Conservation (phyloP, 2,329 filamentous ascomycete species). For the Colletotrichum plurivorum region DNA sequence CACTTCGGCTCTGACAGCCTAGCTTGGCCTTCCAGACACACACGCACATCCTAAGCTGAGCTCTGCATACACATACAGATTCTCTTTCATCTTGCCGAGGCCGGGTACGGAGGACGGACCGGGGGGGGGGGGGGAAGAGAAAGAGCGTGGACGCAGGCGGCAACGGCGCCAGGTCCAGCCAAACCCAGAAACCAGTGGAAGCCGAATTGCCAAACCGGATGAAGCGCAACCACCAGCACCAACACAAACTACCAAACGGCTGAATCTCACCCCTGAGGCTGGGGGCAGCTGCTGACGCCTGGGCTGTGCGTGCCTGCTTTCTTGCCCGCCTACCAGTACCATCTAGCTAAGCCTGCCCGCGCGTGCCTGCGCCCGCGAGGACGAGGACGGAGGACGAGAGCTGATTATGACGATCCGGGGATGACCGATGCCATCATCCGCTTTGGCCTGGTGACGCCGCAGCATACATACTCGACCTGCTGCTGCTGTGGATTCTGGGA, state of each 20-base stretch:
- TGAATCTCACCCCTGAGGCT: constrained; percentile 24
- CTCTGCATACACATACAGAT: constrained; percentile 36
- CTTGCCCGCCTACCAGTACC: too few species aligned
- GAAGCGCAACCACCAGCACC: constrained; percentile 2
- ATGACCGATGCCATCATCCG: constrained; percentile 38
- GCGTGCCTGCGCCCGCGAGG: constrained; percentile 26
- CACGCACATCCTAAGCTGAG: constrained; percentile 6
- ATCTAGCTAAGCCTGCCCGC: not conserved
- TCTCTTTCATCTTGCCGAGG: constrained; percentile 31
- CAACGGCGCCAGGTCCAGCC: constrained; percentile 34
- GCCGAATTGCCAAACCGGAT: constrained; percentile 23
- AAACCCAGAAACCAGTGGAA: not conserved
- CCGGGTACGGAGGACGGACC: constrained; percentile 17
- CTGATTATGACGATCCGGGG: constrained; percentile 27
- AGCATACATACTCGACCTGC: constrained; percentile 18
- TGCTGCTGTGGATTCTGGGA: constrained; percentile 9
- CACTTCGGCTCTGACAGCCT: too few species aligned
- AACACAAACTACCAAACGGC: not conserved
- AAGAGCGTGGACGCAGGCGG: constrained; percentile 25
- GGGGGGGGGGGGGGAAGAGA: not conserved
- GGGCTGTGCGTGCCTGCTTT: constrained; percentile 25
- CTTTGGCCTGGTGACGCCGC: constrained; percentile 38
- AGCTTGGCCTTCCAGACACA: not conserved
- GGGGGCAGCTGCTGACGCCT: constrained; percentile 37
- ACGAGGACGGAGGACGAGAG: constrained; percentile 14